Base-by-base conservation (phyloP, 192 early-diverging fungal species). In the Piromyces sp. region DNA sequence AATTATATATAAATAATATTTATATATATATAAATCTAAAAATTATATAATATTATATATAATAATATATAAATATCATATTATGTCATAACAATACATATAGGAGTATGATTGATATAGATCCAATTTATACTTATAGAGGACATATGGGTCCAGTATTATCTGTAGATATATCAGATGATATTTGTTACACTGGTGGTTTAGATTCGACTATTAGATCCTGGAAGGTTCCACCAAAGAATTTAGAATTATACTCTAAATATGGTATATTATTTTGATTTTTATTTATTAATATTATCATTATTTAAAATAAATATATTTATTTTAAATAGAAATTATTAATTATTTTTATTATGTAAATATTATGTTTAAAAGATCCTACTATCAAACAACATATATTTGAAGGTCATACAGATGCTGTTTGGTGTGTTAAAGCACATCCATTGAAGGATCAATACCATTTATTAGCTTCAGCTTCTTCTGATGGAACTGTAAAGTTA, bases 361-460 rank as follows among this genome's bases (percentile, higher is more conserved):
- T n/a, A n/a, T n/a, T n/a, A n/a, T n/a, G n/a, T n/a, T n/a, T n/a
- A 68, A 68, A 68, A 68, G 51, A 68, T 68, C 26, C 51, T n/a
- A 7, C 2, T 29, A 81, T 58, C 15, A 87, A 91, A 30, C 81
- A 87, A 19, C 87, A 91, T 26, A 91, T 90, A 2, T 93, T 89
- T 80, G 88, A 94, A 31, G 93, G 93, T 3, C 95, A 96, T 83
- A 93, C 94, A 3, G 94, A 95, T 82, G 89, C 90, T 11, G 91
- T 96, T n/a, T 96, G 95, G 95, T 93, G 94, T 68, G 86, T 95
- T 83, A 89, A 91, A 81, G 84, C 93, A 12, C 92, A 92, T 81
- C 91, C 92, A 28, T 80, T 91, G 13, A 84, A 81, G 12, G 85
- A 87, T 33, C 82, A 87, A 30, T 84, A 88, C 30, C 84, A 86